Conservation (phyloP, 1,284 basidiomycete species). For the Retiboletus flavoniger region DNA sequence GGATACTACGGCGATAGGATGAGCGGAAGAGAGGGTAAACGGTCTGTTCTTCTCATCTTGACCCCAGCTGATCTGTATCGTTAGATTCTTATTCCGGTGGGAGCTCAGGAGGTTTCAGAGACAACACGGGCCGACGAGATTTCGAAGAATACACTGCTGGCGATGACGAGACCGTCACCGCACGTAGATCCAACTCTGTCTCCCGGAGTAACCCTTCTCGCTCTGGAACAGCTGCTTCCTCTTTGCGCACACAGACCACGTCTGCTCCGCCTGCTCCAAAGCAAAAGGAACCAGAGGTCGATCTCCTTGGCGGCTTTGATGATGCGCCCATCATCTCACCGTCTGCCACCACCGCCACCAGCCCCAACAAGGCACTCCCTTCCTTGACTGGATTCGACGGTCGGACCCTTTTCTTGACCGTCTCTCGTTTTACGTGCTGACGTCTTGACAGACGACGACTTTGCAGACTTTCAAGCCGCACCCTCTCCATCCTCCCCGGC, state of each 20-base stretch:
- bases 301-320: conserved; percentile 77
- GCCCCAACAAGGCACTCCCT: conserved; percentile 61
- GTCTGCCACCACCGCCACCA: conserved; percentile 31
- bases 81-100: conserved; percentile 44
- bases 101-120: conserved; percentile 57
- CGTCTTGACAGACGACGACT: conserved; percentile 69
- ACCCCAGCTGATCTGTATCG: conserved; percentile 23
- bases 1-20: conserved; percentile 40
- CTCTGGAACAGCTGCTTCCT: conserved; percentile 20
- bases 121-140: conserved; percentile 50
- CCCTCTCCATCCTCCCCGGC: conserved; percentile 45
- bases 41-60: background rate
- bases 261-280: conserved; percentile 45
- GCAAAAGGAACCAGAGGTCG: conserved; percentile 53
- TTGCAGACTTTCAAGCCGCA: conserved; percentile 88
- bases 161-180: conserved; percentile 70
- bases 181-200: conserved; percentile 41
- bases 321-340: conserved; percentile 46
- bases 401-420: conserved; percentile 3
- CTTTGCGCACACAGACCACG: conserved; percentile 32
- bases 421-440: conserved; percentile 12
- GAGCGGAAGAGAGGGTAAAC: conserved; percentile 43
- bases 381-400: conserved; percentile 35
- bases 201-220: conserved; percentile 25
- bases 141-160: conserved; percentile 98